These are phyloP conservation scores for Sporothrix euskadiensis DNA, from an alignment of 2,329 filamentous ascomycete species.

Conservation along the genomic window DNA sequence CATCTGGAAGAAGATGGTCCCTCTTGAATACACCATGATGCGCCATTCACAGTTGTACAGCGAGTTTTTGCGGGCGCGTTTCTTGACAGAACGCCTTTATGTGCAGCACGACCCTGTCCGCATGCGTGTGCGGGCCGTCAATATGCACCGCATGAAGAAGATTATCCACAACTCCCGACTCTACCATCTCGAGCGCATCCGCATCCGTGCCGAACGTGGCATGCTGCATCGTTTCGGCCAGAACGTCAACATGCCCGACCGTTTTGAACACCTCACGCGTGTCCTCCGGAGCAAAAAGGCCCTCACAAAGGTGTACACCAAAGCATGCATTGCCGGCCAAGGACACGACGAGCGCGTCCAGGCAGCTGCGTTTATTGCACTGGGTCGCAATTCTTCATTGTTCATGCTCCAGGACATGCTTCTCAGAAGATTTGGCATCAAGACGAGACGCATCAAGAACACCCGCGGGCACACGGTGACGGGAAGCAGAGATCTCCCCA, in stretches of 20 bases:
- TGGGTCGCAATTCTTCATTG: conserved; percentile 44
- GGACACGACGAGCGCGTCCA: conserved; percentile 44
- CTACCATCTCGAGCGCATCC: conserved; percentile 35
- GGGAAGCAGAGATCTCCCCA: conserved; percentile 41
- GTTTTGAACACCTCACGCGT: conserved; percentile 39
- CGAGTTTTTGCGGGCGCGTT: conserved; percentile 53
- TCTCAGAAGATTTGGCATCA: conserved; percentile 37
- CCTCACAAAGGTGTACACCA: conserved; percentile 38
- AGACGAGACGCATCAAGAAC: conserved; percentile 21
- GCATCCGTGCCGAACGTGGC: conserved; percentile 27
- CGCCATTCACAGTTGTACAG: conserved; percentile 41
- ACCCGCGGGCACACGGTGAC: background rate
- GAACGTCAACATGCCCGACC: conserved; percentile 34
- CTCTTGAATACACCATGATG: conserved; percentile 32
- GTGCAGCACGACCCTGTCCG: conserved; percentile 48
- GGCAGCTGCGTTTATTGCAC: conserved; percentile 47
- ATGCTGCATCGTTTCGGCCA: conserved; percentile 38
- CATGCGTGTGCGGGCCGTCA: conserved; percentile 43
- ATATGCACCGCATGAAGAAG: conserved; percentile 26
- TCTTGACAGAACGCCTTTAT: conserved; percentile 49
- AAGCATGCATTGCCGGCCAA: conserved; percentile 32
- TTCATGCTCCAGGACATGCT: conserved; percentile 41
- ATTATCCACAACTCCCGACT: conserved; percentile 33
- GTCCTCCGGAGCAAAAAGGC: conserved; percentile 37
- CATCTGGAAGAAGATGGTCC: conserved; percentile 36